Evolutionary conservation across 352 stramenopile genomes (phyloP).

Genomic region (Globisporangium cystogenes): DNA sequence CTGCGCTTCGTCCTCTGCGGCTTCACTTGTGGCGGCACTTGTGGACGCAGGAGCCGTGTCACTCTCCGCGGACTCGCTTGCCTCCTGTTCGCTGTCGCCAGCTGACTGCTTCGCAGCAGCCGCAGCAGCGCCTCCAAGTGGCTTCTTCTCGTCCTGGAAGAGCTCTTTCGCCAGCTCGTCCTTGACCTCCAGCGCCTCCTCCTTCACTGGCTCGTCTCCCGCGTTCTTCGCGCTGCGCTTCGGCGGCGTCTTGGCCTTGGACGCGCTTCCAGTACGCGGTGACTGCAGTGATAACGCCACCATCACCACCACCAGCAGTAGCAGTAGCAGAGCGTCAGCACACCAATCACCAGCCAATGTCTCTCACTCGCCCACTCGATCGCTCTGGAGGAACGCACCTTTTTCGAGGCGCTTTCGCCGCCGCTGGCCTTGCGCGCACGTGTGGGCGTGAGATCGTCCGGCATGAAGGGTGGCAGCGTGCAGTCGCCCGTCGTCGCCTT

Average conservation of each 20-base stretch:
- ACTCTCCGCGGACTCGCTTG: background rate
- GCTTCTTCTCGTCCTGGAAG: background rate
- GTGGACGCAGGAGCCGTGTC: background rate
- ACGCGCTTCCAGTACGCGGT: slow-evolving; percentile 3
- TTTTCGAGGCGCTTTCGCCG: slow-evolving; percentile 10
- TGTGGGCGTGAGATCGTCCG: slow-evolving; percentile 8
- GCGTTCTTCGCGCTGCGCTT: slow-evolving; percentile 8
- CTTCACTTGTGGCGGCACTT: no score
- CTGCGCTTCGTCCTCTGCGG: background rate
- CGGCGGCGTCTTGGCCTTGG: slow-evolving; percentile 9
- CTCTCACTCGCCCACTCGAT: background rate
- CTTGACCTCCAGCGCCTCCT: slow-evolving; percentile 1
- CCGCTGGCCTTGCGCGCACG: slow-evolving; percentile 8
- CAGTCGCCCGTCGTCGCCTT: slow-evolving; percentile 15
- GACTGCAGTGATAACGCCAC: slow-evolving; percentile 1
- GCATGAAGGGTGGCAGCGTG: slow-evolving; percentile 3
- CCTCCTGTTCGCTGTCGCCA: background rate
- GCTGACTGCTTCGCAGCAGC: background rate
- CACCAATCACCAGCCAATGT: background rate
- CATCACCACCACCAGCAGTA: no score
- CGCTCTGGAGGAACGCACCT: slow-evolving; percentile 2
- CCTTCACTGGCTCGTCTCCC: background rate
- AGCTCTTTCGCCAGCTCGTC: slow-evolving; percentile 5
- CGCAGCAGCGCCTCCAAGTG: no score
- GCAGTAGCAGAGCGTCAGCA: background rate